Conservation (phyloP, 1,284 basidiomycete species). For the Filobasidium uniguttulatum region DNA sequence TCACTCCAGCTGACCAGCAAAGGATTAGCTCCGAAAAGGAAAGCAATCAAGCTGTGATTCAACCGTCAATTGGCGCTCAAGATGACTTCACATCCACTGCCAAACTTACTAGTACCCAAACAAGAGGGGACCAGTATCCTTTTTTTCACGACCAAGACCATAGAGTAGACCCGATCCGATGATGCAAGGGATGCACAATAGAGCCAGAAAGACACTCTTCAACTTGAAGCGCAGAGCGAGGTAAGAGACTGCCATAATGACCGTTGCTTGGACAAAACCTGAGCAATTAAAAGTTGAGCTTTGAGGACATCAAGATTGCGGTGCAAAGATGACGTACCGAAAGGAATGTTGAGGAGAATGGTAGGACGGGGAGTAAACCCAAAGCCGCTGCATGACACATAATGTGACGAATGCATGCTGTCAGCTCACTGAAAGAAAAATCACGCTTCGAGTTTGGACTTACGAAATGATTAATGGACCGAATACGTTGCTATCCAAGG, state of each 20-base stretch:
- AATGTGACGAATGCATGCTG: too few species aligned
- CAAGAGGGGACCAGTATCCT: slow-evolving; percentile 24
- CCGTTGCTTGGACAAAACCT: slow-evolving; percentile 26
- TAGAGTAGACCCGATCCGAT: slow-evolving; percentile 30
- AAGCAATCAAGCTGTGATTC: slow-evolving; percentile 31
- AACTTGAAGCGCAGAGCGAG: slow-evolving; percentile 23
- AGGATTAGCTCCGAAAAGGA: slow-evolving; percentile 37
- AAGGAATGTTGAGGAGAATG: slow-evolving; percentile 37
- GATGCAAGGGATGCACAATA: slow-evolving; percentile 28
- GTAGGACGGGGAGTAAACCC: slow-evolving; percentile 27
- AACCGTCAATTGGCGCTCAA: not conserved
- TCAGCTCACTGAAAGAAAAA: too few species aligned
- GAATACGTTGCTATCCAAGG: slow-evolving; percentile 24
- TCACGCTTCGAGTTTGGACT: too few species aligned
- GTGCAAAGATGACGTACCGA: too few species aligned
- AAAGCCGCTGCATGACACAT: slow-evolving; percentile 24
- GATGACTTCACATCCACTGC: too few species aligned
- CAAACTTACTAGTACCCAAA: slow-evolving; percentile 38
- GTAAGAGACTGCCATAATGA: slow-evolving; percentile 26
- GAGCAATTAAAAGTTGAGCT: too few species aligned
- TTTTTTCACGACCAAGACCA: slow-evolving; percentile 14
- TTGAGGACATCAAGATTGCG: too few species aligned
- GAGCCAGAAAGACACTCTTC: slow-evolving; percentile 27
- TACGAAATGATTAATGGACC: slow-evolving; percentile 33
- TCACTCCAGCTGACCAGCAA: slow-evolving; percentile 23